Percentiles rank a stretch among this genome's conserved stretches.
Conservation (phyloP, 805 yeast species). For the Suhomyces kilbournensis region DNA sequence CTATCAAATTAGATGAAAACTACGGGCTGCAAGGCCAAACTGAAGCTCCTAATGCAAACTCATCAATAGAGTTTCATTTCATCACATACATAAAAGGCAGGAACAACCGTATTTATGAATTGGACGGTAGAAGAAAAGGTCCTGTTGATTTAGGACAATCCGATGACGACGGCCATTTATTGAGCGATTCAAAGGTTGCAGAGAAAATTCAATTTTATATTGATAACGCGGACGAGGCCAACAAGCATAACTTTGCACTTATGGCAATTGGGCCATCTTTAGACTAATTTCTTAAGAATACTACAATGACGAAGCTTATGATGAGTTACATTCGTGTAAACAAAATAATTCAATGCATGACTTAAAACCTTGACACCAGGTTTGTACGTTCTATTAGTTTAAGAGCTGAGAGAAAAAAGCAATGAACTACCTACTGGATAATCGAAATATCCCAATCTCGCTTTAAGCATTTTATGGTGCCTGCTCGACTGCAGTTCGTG, state of each 20-base stretch:
- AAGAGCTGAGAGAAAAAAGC: background rate
- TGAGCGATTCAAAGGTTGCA: conserved; percentile 50
- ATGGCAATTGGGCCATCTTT: conserved; percentile 70
- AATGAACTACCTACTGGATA: no score
- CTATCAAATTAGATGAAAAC: conserved; percentile 39
- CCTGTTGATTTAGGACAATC: conserved; percentile 61
- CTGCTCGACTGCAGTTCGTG: background rate
- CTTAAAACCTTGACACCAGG: background rate
- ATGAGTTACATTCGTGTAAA: background rate
- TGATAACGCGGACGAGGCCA: conserved; percentile 55
- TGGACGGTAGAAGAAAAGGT: conserved; percentile 85
- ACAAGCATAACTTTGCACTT: conserved; percentile 66
- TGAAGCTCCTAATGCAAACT: conserved; percentile 59
- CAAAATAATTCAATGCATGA: background rate
- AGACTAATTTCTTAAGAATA: conserved; percentile 17
- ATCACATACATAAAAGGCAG: conserved; percentile 63
- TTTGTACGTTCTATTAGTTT: background rate
- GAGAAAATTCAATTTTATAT: conserved; percentile 66
- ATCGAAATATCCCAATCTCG: background rate
- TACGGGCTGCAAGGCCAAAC: conserved; percentile 60
- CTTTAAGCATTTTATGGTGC: background rate
- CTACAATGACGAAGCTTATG: background rate
- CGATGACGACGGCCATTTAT: conserved; percentile 41
- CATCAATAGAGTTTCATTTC: conserved; percentile 63
- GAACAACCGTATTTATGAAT: conserved; percentile 65